Conservation (phyloP, 768 basidiomycete species). For the Chalciporus sphaerocephalus region DNA sequence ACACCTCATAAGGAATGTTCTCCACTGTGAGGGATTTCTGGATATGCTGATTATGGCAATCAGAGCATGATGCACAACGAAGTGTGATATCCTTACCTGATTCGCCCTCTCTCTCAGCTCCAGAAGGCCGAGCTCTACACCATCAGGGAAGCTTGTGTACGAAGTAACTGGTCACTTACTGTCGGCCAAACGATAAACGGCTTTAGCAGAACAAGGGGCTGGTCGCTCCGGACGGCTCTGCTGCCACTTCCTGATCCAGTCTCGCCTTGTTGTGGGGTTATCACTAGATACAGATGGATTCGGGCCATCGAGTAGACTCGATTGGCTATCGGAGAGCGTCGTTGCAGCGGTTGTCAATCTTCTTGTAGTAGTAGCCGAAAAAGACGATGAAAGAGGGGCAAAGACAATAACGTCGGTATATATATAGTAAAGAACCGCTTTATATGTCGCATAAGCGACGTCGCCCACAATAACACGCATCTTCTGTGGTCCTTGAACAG, state of each 20-base stretch:
- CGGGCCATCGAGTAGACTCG: slow-evolving; percentile 25
- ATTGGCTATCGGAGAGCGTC: slow-evolving; percentile 35
- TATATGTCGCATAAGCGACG: slow-evolving; percentile 60
- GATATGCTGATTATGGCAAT: slow-evolving; percentile 52
- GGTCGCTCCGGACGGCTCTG: slow-evolving; percentile 56
- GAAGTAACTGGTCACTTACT: slow-evolving; percentile 42
- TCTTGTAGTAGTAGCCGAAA: slow-evolving; percentile 28
- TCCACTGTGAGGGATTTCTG: slow-evolving; percentile 67
- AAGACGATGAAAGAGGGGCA: slow-evolving; percentile 76
- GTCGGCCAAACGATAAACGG: slow-evolving; percentile 79
- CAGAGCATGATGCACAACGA: neutral
- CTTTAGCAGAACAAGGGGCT: slow-evolving; percentile 78
- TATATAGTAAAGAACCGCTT: slow-evolving; percentile 72
- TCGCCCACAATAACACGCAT: slow-evolving; percentile 51
- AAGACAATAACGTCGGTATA: slow-evolving; percentile 85
- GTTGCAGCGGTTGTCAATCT: slow-evolving; percentile 9
- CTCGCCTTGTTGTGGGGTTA: slow-evolving; percentile 41
- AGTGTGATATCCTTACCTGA: slow-evolving; percentile 26
- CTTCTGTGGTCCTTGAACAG: slow-evolving; percentile 47
- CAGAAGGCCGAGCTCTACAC: slow-evolving; percentile 60
- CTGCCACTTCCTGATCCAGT: slow-evolving; percentile 76
- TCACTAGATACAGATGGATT: slow-evolving; percentile 12
- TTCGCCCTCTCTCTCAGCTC: slow-evolving; percentile 75
- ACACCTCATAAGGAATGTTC: slow-evolving; percentile 83
- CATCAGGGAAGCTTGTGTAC: neutral